Evolutionary conservation across 495 filamentous ascomycete species (phyloP).

Genomic region (Tricharina praecox): DNA sequence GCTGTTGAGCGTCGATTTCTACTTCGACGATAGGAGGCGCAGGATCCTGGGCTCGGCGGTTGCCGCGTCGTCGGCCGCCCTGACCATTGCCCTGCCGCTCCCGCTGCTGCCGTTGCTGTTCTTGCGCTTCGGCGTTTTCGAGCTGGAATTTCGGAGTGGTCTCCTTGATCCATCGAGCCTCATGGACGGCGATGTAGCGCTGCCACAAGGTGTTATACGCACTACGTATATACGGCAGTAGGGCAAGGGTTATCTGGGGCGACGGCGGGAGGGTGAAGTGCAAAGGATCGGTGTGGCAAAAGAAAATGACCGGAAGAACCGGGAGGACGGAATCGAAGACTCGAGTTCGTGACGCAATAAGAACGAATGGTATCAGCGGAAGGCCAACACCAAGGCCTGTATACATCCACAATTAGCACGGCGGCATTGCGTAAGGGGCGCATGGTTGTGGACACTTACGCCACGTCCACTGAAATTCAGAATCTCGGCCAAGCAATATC

Average conservation of each 20-base stretch:
- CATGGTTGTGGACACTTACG: conserved; percentile 16
- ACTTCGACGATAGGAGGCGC: neutral
- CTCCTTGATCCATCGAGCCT: conserved; percentile 25
- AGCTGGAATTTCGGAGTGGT: conserved; percentile 22
- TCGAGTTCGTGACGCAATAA: conserved; percentile 25
- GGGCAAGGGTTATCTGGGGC: conserved; percentile 26
- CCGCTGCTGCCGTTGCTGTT: neutral
- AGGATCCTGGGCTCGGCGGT: neutral
- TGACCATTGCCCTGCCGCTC: conserved; percentile 4
- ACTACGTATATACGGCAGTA: conserved; percentile 24
- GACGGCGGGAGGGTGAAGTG: conserved; percentile 26
- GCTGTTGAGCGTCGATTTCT: conserved; percentile 1
- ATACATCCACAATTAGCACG: neutral
- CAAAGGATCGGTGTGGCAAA: conserved; percentile 26
- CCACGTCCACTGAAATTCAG: conserved; percentile 27
- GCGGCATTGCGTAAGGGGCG: neutral
- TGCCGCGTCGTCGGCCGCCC: neutral
- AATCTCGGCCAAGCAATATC: conserved; percentile 20
- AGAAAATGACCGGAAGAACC: conserved; percentile 26
- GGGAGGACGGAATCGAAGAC: conserved; percentile 26
- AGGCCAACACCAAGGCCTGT: conserved; percentile 25
- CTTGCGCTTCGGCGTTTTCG: conserved; percentile 13
- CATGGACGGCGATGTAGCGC: conserved; percentile 23
- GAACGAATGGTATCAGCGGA: conserved; percentile 26
- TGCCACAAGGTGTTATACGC: conserved; percentile 15